Percentiles rank a stretch among this genome's conserved stretches.
phyloP scores from a whole-genome alignment of 2,329 filamentous ascomycete species.

The Emericellopsis cladophorae region DNA sequence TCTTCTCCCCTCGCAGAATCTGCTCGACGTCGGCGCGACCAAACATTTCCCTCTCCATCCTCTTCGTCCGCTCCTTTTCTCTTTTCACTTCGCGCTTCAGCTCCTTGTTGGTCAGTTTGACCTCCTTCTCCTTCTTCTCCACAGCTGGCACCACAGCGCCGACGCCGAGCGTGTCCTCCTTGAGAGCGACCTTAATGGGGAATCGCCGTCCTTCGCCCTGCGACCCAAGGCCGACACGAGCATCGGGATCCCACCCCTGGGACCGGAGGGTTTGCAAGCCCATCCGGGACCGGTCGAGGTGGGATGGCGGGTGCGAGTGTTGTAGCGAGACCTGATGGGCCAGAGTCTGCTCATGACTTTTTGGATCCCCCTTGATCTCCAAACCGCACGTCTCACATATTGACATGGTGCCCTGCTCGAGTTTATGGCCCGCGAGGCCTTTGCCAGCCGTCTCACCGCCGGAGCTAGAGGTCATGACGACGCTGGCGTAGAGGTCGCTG shows the following conservation, averaged over 20 bases:
- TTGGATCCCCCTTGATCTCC: conserved; percentile 15
- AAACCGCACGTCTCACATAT: conserved; percentile 23
- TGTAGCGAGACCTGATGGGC: conserved; percentile 59
- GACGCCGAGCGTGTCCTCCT: conserved; percentile 64
- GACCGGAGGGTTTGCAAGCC: conserved; percentile 53
- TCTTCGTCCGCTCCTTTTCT: conserved; percentile 50
- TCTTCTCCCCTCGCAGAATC: conserved; percentile 44
- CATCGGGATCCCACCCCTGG: conserved; percentile 66
- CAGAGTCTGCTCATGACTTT: conserved; percentile 46
- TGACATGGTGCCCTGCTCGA: not conserved
- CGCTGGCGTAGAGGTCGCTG: conserved; percentile 51
- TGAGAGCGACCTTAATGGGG: conserved; percentile 60
- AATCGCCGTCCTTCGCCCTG: conserved; percentile 59
- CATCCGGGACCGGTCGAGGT: conserved; percentile 57
- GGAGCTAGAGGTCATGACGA: conserved; percentile 37
- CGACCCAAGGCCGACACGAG: conserved; percentile 58
- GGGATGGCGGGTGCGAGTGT: conserved; percentile 61
- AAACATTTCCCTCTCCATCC: conserved; percentile 60
- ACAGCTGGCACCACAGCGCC: conserved; percentile 37
- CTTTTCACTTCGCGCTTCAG: conserved; percentile 47
- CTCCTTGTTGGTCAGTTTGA: conserved; percentile 57
- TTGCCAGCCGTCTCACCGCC: too few relatives aligned
- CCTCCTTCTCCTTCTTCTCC: conserved; percentile 26
- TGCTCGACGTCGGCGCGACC: conserved; percentile 61
- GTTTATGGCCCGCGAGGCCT: not conserved